Base-by-base conservation (phyloP, 352 stramenopile species). In the Phytophthora tubulina region DNA sequence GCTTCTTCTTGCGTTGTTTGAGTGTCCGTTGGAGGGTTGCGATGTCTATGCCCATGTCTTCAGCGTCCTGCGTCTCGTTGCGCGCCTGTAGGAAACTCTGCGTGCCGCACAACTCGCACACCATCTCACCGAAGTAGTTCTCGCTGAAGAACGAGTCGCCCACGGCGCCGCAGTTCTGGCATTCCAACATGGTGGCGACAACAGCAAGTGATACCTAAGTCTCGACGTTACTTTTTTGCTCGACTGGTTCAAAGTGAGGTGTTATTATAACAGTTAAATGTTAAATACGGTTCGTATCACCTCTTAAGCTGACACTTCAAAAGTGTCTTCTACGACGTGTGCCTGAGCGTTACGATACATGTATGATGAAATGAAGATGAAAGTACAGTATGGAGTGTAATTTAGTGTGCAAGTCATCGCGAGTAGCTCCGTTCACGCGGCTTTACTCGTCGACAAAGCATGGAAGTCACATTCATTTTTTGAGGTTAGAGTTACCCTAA, bases 101-200 rank as follows among this genome's bases (percentile, higher is more conserved):
- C 38, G 89, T 94, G 64, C 89, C 89, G 46, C 89, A 96, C 31
- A 96, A 66, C 62, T 96, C 87, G 63, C 89, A 96, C 55, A 95
- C 86, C 63, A 93, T 84, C 77, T 96, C 89, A 0, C 87, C 89
- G 32, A 93, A 91, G 77, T 90, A 92, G 70, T 96, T 96, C 45
- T 76, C 84, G 72, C 86, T 93, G 72, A 96, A 96, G 73, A 90
- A 90, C 56, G 69, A 61, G 65, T 95, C 89, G 65, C 89, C 89
- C 62, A 78, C 63, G 49, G 86, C 89, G 63, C 89, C 87, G 70
- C 89, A 96, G 48, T 75, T 94, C 57, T 81, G 81, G 76, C 89
- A 96, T 63, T 88, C 84, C 70, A 95, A 72, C 82, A 88, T 90
- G 63, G 62, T 55, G 57, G 21, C 55, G 21, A 27, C 21, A 27